A percentile compares a stretch with the other conserved stretches of the same genome.
Conservation (phyloP, 2,329 filamentous ascomycete genomes). For the Stemphylium lycopersici region DNA sequence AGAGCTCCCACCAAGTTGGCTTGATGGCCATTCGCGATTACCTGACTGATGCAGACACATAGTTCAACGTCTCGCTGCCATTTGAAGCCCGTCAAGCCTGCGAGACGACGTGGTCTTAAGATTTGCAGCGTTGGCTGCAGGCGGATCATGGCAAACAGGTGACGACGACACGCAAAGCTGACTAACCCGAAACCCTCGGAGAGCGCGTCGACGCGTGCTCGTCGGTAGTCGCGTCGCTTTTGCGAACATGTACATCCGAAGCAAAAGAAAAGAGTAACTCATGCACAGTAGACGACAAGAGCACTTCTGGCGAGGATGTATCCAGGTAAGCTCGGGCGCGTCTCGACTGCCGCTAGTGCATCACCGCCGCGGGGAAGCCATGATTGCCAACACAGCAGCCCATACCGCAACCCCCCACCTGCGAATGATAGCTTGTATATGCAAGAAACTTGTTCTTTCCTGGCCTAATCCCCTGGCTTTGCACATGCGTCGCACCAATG, state of each 20-base stretch:
- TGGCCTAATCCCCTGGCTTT: constrained; percentile 3
- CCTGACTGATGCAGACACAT: no score
- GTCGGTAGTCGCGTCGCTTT: not conserved
- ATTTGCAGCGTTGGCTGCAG: not conserved
- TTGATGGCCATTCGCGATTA: no score
- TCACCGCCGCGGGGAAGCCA: constrained; percentile 14
- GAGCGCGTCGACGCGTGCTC: not conserved
- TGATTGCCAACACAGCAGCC: constrained; percentile 20
- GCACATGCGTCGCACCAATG: constrained; percentile 33
- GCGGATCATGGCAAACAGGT: not conserved
- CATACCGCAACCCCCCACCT: constrained; percentile 9
- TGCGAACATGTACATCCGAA: not conserved
- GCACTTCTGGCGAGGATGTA: not conserved
- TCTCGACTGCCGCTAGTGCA: constrained; percentile 11
- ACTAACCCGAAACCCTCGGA: not conserved
- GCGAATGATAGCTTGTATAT: constrained; percentile 12
- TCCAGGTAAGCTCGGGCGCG: not conserved
- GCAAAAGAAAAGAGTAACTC: not conserved
- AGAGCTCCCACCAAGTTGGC: no score
- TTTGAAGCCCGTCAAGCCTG: not conserved
- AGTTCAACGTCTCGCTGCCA: not conserved
- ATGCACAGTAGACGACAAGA: not conserved
- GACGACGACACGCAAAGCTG: not conserved
- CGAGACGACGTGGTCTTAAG: not conserved
- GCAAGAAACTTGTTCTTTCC: constrained; percentile 9